Percentiles rank a stretch among this genome's conserved stretches.
phyloP scores from a whole-genome alignment of 1,139 yeast species.

The Meyerozyma sp. region DNA sequence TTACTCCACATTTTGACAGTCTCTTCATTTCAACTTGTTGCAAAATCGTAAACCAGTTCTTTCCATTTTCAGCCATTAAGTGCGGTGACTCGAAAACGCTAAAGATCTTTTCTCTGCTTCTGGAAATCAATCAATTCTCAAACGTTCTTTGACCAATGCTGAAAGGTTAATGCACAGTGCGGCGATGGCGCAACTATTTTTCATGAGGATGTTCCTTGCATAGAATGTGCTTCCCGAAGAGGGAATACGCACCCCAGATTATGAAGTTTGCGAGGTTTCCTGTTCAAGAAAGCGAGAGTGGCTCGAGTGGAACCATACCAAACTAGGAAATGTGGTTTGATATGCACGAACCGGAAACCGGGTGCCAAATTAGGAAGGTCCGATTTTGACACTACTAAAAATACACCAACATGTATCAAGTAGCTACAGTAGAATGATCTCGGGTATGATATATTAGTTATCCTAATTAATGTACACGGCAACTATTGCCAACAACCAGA shows the following conservation, averaged over 20 bases:
- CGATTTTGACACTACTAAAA: too few species aligned
- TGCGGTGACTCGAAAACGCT: too few species aligned
- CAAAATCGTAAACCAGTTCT: too few species aligned
- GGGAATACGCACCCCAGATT: background rate
- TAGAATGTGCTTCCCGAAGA: background rate
- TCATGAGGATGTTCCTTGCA: background rate
- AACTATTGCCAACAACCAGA: background rate
- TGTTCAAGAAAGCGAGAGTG: background rate
- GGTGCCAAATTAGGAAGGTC: too few species aligned
- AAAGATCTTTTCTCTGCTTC: too few species aligned
- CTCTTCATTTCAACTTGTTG: too few species aligned
- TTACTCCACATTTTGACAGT: too few species aligned
- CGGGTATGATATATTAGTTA: background rate
- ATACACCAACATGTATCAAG: too few species aligned
- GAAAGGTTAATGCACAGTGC: background rate
- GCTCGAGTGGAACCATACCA: background rate
- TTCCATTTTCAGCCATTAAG: too few species aligned
- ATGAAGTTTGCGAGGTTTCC: background rate
- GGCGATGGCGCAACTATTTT: background rate
- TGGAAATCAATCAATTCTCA: too few species aligned
- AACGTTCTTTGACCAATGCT: background rate
- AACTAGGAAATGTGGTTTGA: background rate
- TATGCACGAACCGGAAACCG: background rate
- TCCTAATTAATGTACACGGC: background rate
- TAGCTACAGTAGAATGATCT: too few species aligned